phyloP scores from a whole-genome alignment of 2,329 filamentous ascomycete species.

The Ceratocystis lukuohia region DNA sequence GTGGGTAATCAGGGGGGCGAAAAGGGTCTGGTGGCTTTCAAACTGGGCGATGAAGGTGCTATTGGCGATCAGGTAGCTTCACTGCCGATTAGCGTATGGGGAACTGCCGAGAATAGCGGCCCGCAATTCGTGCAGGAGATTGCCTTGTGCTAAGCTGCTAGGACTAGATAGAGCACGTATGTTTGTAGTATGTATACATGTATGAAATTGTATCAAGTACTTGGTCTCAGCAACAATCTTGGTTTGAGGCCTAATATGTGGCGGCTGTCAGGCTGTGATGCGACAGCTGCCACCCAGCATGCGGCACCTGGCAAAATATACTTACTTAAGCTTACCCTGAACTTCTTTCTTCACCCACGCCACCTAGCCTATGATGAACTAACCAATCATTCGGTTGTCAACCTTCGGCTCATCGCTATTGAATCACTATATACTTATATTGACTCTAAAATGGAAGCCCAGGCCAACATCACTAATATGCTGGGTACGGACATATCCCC shows the following conservation, averaged over 20 bases:
- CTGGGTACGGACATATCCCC: slow-evolving; percentile 25
- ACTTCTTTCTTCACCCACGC: background rate
- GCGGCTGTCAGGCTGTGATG: background rate
- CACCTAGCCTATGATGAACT: background rate
- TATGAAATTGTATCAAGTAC: background rate
- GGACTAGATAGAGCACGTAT: background rate
- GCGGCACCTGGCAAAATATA: background rate
- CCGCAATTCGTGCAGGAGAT: slow-evolving; percentile 18
- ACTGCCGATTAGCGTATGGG: slow-evolving; percentile 16
- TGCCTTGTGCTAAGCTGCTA: background rate
- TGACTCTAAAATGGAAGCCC: slow-evolving; percentile 14
- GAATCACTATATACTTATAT: background rate
- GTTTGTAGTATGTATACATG: background rate
- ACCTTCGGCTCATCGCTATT: background rate
- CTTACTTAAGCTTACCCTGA: background rate
- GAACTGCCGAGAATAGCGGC: background rate
- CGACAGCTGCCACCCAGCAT: background rate
- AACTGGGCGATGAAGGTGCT: slow-evolving; percentile 25
- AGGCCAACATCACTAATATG: slow-evolving; percentile 25
- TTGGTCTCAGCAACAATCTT: background rate
- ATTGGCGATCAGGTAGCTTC: slow-evolving; percentile 21
- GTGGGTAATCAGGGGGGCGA: slow-evolving; percentile 35
- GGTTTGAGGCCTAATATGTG: background rate
- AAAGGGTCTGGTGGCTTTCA: slow-evolving; percentile 30
- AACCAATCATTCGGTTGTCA: background rate